These are phyloP conservation scores for Kuraishia floccosa DNA, from an alignment of 805 yeast genomes.

Conservation along the genomic window DNA sequence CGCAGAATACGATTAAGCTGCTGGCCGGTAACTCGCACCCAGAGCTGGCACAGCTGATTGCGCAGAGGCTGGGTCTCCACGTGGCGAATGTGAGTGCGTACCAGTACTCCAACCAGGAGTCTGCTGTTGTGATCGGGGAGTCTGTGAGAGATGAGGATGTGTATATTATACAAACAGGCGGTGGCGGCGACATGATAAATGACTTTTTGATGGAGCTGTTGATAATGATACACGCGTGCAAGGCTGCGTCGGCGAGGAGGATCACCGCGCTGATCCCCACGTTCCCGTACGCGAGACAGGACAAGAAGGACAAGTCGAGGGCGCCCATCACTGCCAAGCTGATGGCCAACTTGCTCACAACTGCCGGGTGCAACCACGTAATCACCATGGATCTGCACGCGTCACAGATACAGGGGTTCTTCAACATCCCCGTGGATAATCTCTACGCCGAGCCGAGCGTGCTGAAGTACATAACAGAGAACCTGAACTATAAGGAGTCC, in stretches of 20 bases:
- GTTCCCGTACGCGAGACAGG: slow-evolving; percentile 96
- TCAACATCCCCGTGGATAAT: slow-evolving; percentile 91
- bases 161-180: slow-evolving; percentile 75
- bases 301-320: slow-evolving; percentile 88
- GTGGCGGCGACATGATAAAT: slow-evolving; percentile 64
- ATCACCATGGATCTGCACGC: slow-evolving; percentile 97
- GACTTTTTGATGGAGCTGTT: slow-evolving; percentile 81
- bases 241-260: slow-evolving; percentile 89
- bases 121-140: slow-evolving; percentile 81
- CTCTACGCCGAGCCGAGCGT: slow-evolving; percentile 92
- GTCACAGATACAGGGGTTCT: slow-evolving; percentile 95
- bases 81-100: slow-evolving; percentile 71
- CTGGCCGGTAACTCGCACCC: slow-evolving; percentile 73
- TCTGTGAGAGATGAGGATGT: slow-evolving; percentile 88
- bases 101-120: slow-evolving; percentile 80
- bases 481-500: slow-evolving; percentile 40
- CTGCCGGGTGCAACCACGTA: slow-evolving; percentile 93
- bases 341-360: slow-evolving; percentile 81
- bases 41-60: slow-evolving; percentile 63
- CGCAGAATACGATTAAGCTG: slow-evolving; percentile 35
- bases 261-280: slow-evolving; percentile 93
- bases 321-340: slow-evolving; percentile 96
- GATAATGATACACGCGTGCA: slow-evolving; percentile 88
- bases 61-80: slow-evolving; percentile 51
- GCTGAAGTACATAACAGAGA: slow-evolving; percentile 65